These are phyloP conservation scores for Zoysia japonica DNA, from an alignment of 176 grass and related monocot genomes.

Conservation along the genomic window DNA sequence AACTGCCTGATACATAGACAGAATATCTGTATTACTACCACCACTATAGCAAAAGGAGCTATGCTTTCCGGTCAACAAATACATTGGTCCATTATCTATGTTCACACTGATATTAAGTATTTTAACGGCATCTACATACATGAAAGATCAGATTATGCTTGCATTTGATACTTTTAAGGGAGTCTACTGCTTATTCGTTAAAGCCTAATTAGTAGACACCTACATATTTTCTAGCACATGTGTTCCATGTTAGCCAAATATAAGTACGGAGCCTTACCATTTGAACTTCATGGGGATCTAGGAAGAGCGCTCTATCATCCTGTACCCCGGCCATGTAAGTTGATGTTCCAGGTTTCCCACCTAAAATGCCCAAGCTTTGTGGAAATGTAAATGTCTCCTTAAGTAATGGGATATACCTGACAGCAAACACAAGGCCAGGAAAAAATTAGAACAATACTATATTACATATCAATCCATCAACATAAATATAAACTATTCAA, in stretches of 20 bases:
- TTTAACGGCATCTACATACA: conserved; percentile 9
- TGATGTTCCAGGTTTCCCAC: conserved; percentile 92
- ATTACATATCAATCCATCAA: conserved; percentile 26
- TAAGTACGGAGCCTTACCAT: conserved; percentile 44
- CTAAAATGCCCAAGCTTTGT: conserved; percentile 95
- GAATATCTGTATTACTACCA: conserved; percentile 6
- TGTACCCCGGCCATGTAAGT: conserved; percentile 96
- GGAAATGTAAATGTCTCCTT: conserved; percentile 95
- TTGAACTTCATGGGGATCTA: conserved; percentile 95
- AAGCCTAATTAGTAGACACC: conserved; percentile 16
- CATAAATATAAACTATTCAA: conserved; percentile 27
- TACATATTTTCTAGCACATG: background rate
- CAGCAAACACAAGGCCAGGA: conserved; percentile 18
- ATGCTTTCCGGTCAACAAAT: background rate
- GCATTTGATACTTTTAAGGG: background rate
- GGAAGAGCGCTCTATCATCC: conserved; percentile 86
- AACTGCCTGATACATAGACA: conserved; percentile 54
- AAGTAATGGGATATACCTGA: conserved; percentile 91
- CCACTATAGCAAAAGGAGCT: background rate
- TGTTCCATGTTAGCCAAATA: conserved; percentile 4
- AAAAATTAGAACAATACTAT: conserved; percentile 2
- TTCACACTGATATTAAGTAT: background rate
- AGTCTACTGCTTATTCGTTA: background rate
- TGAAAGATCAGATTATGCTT: conserved; percentile 12
- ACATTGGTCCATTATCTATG: background rate